Base-by-base conservation (phyloP, 768 basidiomycete genomes). In the Collybia sordida region DNA sequence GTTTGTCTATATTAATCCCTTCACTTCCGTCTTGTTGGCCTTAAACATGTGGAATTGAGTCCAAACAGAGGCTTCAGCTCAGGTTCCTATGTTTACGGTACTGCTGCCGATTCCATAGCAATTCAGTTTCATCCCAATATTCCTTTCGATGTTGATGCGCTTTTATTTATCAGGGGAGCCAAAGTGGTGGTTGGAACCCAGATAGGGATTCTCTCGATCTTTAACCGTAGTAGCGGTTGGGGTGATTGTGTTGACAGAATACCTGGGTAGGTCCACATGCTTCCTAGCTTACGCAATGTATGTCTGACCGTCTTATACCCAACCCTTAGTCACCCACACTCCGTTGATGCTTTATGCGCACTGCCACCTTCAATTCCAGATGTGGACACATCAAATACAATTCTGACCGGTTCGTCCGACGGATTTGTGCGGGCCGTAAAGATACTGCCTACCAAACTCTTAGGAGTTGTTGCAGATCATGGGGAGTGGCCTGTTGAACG, bases 401-500 rank as follows among this genome's bases (percentile, higher is more conserved):
- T 97, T 51, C 78, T 94, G 1, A 93, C 93, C 0, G 93, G 94
- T 5, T 96, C 93, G 0, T 93, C 93, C 5, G 94, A 98, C 64
- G 95, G 95, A 0, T 78, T 92, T 60, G 76, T 98, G 36, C 83
- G 94, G 39, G 90, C 90, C 14, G 86, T 95, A 2, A 82, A 94
- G 60, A 73, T 97, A 28, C 76, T 95, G 50, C 95, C 95, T 1
- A 94, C 90, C 47, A 91, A 92, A 63, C 77, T 98, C 25, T 71
- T 96, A 38, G 95, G 95, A 17, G 86, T 95, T 42, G 85, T 98
- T 35, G 88, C 88, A 11, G 90, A 94, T 57, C 95, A 97, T 58
- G 92, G 90, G 4, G 88, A 92, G 52, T 93, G 90, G 69, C 94
- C 95, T 5, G 82, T 98, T 42, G 95, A 98, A 68, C 81, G 92